phyloP scores from a whole-genome alignment of 2,329 filamentous ascomycete genomes.

The Xylaria sp. region DNA sequence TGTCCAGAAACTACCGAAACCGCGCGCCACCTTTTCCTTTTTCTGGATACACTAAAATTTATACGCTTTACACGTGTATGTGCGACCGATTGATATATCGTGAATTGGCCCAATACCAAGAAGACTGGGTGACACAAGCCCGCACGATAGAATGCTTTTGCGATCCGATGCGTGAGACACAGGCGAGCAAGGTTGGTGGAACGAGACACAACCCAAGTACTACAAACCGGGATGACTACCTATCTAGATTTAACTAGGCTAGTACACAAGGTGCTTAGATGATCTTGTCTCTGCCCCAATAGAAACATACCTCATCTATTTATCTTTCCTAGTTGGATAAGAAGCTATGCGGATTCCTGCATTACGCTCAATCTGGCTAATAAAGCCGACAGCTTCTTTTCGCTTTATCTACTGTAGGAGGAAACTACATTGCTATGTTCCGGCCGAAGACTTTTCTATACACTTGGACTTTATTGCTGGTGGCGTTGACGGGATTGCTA shows the following conservation, averaged over 20 bases:
- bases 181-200: background rate
- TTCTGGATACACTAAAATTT: no score
- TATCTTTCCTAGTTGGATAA: background rate
- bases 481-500: no score
- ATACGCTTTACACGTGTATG: no score
- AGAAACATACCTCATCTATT: background rate
- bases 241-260: no score
- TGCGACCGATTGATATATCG: background rate
- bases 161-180: background rate
- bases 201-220: no score
- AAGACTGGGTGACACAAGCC: background rate
- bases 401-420: background rate
- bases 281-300: background rate
- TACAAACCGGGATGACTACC: no score
- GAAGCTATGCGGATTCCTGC: background rate
- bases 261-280: background rate
- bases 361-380: background rate
- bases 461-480: no score
- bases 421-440: background rate
- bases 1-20: background rate
- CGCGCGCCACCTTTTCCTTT: slow-evolving; percentile 3
- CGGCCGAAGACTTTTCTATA: no score
- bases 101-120: background rate
- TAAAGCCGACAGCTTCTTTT: background rate
- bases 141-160: background rate